Evolutionary conservation across 73 alveolate species (phyloP), one percentile per base, ranked within the genome.

Genomic region (Paramecium sexaurelia): DNA sequence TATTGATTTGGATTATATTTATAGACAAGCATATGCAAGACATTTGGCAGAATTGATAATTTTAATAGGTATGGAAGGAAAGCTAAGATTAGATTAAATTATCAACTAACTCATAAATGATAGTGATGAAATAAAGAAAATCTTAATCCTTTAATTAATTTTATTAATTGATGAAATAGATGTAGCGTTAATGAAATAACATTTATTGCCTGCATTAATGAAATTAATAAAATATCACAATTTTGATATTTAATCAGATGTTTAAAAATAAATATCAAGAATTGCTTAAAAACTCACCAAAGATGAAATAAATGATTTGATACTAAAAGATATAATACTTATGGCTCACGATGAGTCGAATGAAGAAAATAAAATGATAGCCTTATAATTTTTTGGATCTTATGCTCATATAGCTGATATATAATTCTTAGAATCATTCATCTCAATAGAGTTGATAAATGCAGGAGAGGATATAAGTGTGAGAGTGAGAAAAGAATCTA

Each of bases 281-380:
- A 41, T 78, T 2, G 90, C 90, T 13, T 56, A 26, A 22, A 24
- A 29, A 24, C 43, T 78, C 4, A 3, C 40, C 1, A 33, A 13
- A 1, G 11, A 24, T 15, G 89, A 37, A 75, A 35, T 55, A 40
- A 22, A 75, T 19, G 89, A 75, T 1, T 40, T 37, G 40, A 75
- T 75, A 5, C 19, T 39, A 6, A 75, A 39, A 7, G 89, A 75
- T 37, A 0, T 75, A 26, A 40, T 75, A 0, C 40, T 75, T 7
- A 22, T 75, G 41, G 20, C 75, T 13, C 90, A 75, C 10, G 90
- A 78, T 78, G 90, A 78, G 41, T 39, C 26, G 0, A 78, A 45
- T 78, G 55, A 78, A 43, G 68, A 78, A 10, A 78, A 43, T 78
- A 78, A 78, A 43, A 78, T 78, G 43, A 27, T 78, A 10, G 90